Percentiles rank a stretch among this genome's conserved stretches.
Evolutionary conservation across 179 eudicot species (phyloP).

Genomic region (Silene vulgaris): DNA sequence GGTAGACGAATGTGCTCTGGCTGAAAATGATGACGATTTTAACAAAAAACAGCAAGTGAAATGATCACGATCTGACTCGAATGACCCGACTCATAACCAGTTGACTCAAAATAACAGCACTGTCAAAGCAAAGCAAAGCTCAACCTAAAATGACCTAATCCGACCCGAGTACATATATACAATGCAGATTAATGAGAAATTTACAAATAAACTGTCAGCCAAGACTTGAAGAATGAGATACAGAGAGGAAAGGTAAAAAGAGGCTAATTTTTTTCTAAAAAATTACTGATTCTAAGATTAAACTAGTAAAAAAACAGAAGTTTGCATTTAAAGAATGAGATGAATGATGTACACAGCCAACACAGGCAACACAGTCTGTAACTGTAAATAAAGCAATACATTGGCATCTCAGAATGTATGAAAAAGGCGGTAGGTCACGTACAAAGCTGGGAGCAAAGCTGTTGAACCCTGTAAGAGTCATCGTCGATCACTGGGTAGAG

Average conservation of each 20-base stretch:
- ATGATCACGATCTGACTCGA: no score
- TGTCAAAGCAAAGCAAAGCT: no score
- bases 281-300: neutral
- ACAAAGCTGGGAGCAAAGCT: constrained; percentile 59
- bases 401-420: neutral
- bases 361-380: neutral
- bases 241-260: neutral
- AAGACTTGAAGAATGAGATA: neutral
- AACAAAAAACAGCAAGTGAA: no score
- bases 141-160: no score
- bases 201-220: neutral
- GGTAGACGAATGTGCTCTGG: no score
- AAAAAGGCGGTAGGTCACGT: constrained; percentile 22
- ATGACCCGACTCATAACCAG: no score
- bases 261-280: neutral
- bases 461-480: constrained; percentile 28
- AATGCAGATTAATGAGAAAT: no score
- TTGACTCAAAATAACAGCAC: no score
- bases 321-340: neutral
- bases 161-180: no score
- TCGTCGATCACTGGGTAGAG: constrained; percentile 25
- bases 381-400: neutral
- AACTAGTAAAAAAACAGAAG: neutral
- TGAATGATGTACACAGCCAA: constrained; percentile 4
- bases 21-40: no score